Base-by-base conservation (phyloP, 768 basidiomycete genomes). In the Hebeloma cylindrosporum region DNA sequence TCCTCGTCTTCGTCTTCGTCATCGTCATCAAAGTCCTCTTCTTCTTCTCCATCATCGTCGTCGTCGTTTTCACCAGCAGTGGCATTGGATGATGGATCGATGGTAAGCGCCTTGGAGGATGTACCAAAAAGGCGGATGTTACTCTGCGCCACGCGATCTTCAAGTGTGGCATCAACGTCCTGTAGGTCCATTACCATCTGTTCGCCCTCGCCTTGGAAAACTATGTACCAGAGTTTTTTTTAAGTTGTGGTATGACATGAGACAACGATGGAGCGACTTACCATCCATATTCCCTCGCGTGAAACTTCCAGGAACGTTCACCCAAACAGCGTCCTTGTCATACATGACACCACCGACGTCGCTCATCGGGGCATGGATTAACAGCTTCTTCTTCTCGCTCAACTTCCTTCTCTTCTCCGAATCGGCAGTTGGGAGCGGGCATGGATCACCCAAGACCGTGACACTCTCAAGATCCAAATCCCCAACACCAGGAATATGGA, bases 291-390 rank as follows among this genome's bases (percentile, higher is more conserved):
- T 82, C n/a, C 82, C 84, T 48, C 85, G 74, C 10, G 90, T 85
- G 62, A 99, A 99, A 58, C 79, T 95, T 1, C 96, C 96, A 9
- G 93, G 88, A 7, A 98, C 94, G 62, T 98, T 98, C 52, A 99
- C 86, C 77, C 90, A 99, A 2, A 99, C 94, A 0, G 93, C 92
- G 60, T 98, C 95, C 64, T 97, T 98, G 71, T 99, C 96, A 60
- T 95, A 98, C 67, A 89, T 81, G 43, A 99, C 82, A 2, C 95
- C 96, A 8, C 95, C 95, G 2, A 97, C 86, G 58, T 97, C 95
- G 63, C 93, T 96, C 96, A 99, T 98, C 1, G 96, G 96, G 11
- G 96, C 96, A 63, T 98, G 92, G 1, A 97, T 82, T 1, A 95
- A 69, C 29, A 92, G 61, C 61, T 89, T 94, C 65, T 88, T 90